Evolutionary conservation across 495 filamentous ascomycete genomes (phyloP).

Genomic region (Penicillium bialowiezense): DNA sequence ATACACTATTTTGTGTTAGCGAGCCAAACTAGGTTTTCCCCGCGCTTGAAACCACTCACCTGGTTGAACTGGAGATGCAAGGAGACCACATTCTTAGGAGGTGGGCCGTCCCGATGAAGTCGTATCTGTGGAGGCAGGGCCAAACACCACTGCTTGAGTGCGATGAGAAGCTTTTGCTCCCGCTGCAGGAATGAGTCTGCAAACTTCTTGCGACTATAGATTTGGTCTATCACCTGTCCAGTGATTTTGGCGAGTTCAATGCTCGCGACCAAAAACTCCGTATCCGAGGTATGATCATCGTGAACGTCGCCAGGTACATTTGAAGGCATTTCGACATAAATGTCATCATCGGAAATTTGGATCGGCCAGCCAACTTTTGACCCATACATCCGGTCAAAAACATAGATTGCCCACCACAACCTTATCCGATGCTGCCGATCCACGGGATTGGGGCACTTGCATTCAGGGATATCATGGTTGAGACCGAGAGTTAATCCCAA

Average conservation of each 20-base stretch:
- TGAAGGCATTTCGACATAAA: slow-evolving; percentile 30
- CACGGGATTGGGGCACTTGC: slow-evolving; percentile 21
- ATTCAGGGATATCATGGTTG: slow-evolving; percentile 31
- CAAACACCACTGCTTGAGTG: slow-evolving; percentile 29
- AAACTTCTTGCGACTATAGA: slow-evolving; percentile 27
- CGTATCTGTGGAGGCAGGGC: slow-evolving; percentile 25
- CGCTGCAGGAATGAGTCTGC: slow-evolving; percentile 25
- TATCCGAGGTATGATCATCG: slow-evolving; percentile 24
- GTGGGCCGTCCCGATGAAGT: slow-evolving; percentile 14
- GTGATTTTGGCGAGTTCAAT: slow-evolving; percentile 22
- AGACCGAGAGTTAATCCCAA: slow-evolving; percentile 28
- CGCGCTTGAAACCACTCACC: slow-evolving; percentile 5
- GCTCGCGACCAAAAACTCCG: slow-evolving; percentile 21
- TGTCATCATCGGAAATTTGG: slow-evolving; percentile 30
- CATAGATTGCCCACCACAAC: slow-evolving; percentile 33
- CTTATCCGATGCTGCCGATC: slow-evolving; percentile 30
- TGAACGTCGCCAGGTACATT: slow-evolving; percentile 8
- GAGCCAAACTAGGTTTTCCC: neutral
- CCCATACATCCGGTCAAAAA: slow-evolving; percentile 33
- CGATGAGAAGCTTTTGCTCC: slow-evolving; percentile 26
- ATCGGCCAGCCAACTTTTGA: slow-evolving; percentile 31
- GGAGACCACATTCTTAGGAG: slow-evolving; percentile 24
- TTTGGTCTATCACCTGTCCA: slow-evolving; percentile 21
- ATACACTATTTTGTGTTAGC: slow-evolving; percentile 22
- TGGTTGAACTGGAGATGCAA: slow-evolving; percentile 36